phyloP scores from a whole-genome alignment of 805 yeast genomes.

The Candida loeiensis region DNA sequence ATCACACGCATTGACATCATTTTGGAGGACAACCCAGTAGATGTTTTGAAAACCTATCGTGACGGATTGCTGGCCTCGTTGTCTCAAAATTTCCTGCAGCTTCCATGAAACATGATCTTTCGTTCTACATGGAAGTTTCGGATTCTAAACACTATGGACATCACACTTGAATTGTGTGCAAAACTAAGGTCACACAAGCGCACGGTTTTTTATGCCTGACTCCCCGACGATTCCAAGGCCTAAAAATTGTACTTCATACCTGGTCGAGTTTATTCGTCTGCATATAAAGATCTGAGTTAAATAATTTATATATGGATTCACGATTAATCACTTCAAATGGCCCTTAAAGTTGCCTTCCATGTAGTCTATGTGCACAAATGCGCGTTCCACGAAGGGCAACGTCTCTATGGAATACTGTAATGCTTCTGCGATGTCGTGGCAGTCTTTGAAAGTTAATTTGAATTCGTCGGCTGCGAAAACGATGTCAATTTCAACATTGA shows the following conservation, averaged over 20 bases:
- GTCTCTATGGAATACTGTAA: constrained; percentile 78
- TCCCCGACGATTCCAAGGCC: too few relatives aligned
- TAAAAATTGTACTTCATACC: not conserved
- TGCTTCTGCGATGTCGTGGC: constrained; percentile 79
- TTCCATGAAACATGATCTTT: not conserved
- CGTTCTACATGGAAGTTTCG: too few relatives aligned
- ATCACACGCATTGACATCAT: constrained; percentile 29
- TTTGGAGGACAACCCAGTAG: constrained; percentile 24
- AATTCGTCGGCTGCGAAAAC: constrained; percentile 46
- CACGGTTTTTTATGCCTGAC: too few relatives aligned
- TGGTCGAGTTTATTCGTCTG: not conserved
- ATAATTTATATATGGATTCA: too few relatives aligned
- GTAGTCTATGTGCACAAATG: constrained; percentile 77
- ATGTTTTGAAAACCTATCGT: constrained; percentile 30
- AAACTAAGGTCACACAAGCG: too few relatives aligned
- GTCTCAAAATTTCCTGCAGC: constrained; percentile 1
- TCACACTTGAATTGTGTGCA: too few relatives aligned
- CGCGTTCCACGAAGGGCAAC: constrained; percentile 72
- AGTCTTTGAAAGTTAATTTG: constrained; percentile 53
- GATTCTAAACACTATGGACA: too few relatives aligned
- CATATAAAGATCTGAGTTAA: too few relatives aligned
- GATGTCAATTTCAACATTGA: constrained; percentile 74
- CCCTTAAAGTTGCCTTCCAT: constrained; percentile 44
- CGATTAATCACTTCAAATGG: constrained; percentile 26
- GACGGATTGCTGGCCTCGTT: constrained; percentile 15